Conservation (phyloP, 1,139 yeast species). For the Hyphopichia pseudoburtonii region DNA sequence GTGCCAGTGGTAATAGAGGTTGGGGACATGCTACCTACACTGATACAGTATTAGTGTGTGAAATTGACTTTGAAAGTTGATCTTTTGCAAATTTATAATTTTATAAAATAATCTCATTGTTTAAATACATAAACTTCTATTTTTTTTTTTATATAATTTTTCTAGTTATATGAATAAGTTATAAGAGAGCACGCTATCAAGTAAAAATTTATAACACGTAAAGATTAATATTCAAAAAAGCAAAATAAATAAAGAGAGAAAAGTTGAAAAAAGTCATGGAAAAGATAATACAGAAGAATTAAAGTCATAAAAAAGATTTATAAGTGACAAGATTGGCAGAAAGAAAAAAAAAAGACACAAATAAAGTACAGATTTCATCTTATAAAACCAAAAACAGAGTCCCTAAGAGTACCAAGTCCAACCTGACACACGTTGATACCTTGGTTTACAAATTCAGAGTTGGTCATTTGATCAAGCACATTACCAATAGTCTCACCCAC, state of each 20-base stretch:
- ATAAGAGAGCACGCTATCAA: too few relatives aligned
- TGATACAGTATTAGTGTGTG: constrained; percentile 79
- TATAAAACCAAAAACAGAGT: constrained; percentile 19
- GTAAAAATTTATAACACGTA: too few relatives aligned
- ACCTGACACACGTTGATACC: constrained; percentile 26
- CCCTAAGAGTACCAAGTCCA: constrained; percentile 34
- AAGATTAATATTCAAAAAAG: too few relatives aligned
- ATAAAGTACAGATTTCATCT: neutral
- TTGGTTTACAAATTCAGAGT: constrained; percentile 16
- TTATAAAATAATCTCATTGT: neutral
- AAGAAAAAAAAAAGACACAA: neutral
- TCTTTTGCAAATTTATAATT: neutral
- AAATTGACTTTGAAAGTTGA: constrained; percentile 48
- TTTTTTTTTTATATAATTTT: too few relatives aligned
- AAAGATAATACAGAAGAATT: neutral
- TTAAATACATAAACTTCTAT: too few relatives aligned
- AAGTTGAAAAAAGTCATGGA: neutral
- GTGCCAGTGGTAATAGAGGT: constrained; percentile 94
- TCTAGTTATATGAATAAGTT: too few relatives aligned
- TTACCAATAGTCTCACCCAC: constrained; percentile 14
- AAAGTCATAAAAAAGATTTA: constrained; percentile 1
- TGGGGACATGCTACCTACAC: constrained; percentile 83
- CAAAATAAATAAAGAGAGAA: neutral
- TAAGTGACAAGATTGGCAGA: neutral
- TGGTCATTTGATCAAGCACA: constrained; percentile 13